Conservation (phyloP, 2,329 filamentous ascomycete genomes). For the Zymoseptoria tritici region DNA sequence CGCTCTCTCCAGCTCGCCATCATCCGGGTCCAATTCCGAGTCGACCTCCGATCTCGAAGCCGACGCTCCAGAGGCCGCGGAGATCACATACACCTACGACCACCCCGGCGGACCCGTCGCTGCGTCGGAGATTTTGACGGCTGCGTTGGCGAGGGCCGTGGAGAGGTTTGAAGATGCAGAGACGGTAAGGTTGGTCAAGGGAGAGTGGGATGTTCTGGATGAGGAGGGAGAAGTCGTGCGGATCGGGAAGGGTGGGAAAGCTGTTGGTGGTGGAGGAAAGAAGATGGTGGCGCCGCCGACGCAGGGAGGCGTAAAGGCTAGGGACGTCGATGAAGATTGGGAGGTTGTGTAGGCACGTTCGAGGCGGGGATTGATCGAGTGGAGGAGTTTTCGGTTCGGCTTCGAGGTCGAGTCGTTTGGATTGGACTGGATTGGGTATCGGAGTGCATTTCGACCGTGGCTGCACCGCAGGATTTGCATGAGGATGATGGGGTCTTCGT, state of each 20-base stretch:
- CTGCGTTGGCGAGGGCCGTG: conserved; percentile 50
- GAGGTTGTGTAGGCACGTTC: not conserved
- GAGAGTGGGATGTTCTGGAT: conserved; percentile 52
- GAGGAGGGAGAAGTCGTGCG: conserved; percentile 27
- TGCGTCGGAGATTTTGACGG: conserved; percentile 51
- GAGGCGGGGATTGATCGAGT: not conserved
- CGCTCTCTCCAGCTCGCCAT: not conserved
- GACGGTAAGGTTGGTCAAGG: conserved; percentile 53
- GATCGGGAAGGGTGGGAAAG: not conserved
- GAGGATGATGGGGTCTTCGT: not conserved
- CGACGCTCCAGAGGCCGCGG: conserved; percentile 22
- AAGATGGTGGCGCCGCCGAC: not conserved
- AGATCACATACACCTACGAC: conserved; percentile 50
- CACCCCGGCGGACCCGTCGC: conserved; percentile 42
- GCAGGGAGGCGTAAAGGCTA: not conserved
- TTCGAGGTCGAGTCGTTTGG: not conserved
- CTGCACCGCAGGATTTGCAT: not conserved
- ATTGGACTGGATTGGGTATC: not conserved
- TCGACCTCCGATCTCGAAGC: not conserved
- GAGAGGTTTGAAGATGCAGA: conserved; percentile 53
- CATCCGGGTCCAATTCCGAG: not conserved
- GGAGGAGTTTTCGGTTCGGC: too few relatives aligned
- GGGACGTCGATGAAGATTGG: not conserved
- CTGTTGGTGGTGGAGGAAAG: not conserved
- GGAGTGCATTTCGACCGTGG: not conserved